These are phyloP conservation scores for Geotrichum cucujoidarum DNA, from an alignment of 1,139 yeast genomes.

Conservation along the genomic window DNA sequence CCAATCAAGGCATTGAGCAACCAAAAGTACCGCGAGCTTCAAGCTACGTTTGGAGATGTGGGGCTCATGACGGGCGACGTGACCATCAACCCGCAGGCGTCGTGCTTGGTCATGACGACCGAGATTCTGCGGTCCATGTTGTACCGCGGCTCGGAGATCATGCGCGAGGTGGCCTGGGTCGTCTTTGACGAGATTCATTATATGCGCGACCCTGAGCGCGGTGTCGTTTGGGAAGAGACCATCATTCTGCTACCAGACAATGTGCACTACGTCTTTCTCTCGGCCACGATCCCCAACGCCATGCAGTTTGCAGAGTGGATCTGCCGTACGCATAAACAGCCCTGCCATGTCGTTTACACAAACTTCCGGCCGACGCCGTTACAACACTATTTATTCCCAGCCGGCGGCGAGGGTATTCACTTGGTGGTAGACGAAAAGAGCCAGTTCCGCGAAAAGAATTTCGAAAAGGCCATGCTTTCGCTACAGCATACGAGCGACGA, in stretches of 20 bases:
- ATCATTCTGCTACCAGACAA: constrained; percentile 95
- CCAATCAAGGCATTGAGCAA: constrained; percentile 91
- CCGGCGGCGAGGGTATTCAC: constrained; percentile 96
- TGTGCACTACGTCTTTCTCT: constrained; percentile 77
- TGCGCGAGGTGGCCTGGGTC: constrained; percentile 95
- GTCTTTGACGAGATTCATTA: constrained; percentile 97
- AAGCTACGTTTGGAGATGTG: constrained; percentile 80
- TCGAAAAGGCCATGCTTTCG: constrained; percentile 96
- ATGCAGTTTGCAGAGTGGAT: constrained; percentile 99
- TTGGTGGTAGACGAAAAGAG: constrained; percentile 97
- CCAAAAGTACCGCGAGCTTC: constrained; percentile 88
- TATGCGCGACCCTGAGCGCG: constrained; percentile 93
- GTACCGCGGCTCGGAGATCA: constrained; percentile 91
- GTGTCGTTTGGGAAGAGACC: constrained; percentile 99
- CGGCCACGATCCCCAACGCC: constrained; percentile 97
- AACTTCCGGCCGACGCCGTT: constrained; percentile 98
- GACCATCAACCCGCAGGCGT: constrained; percentile 94
- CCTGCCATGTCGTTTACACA: constrained; percentile 97
- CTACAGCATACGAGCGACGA: constrained; percentile 49
- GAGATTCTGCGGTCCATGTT: constrained; percentile 94
- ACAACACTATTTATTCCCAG: constrained; percentile 94
- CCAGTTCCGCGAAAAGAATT: constrained; percentile 90
- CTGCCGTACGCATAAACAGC: constrained; percentile 88
- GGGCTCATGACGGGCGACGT: constrained; percentile 98
- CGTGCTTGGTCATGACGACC: constrained; percentile 95